Percentiles rank a stretch among this genome's conserved stretches.
Conservation (phyloP, 495 filamentous ascomycete species). For the Lasiosphaeria miniovina region DNA sequence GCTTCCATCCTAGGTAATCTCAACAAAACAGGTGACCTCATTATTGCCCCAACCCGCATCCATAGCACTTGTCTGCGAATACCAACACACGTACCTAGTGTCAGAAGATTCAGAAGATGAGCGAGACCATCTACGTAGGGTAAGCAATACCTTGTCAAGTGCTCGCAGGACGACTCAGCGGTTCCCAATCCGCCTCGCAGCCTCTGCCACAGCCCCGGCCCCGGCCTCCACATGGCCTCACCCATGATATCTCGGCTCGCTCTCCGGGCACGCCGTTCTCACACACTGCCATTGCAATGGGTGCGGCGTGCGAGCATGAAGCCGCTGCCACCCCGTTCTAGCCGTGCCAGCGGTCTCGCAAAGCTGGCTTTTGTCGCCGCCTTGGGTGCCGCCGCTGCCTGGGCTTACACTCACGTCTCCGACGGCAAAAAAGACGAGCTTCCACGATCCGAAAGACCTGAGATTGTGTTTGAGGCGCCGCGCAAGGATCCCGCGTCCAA, state of each 20-base stretch:
- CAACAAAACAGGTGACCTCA: no score
- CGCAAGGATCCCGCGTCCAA: slow-evolving; percentile 51
- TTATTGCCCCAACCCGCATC: no score
- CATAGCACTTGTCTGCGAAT: no score
- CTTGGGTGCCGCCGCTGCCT: slow-evolving; percentile 28
- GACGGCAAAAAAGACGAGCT: neutral
- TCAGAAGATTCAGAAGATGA: no score
- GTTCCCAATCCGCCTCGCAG: no score
- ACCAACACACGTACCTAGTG: no score
- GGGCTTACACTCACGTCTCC: slow-evolving; percentile 21
- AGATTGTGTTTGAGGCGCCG: slow-evolving; percentile 59
- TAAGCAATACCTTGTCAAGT: no score
- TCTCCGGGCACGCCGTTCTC: slow-evolving; percentile 10
- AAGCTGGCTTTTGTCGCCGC: slow-evolving; percentile 25
- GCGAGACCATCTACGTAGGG: no score
- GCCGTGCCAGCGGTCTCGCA: slow-evolving; percentile 16
- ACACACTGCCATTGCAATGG: slow-evolving; percentile 23
- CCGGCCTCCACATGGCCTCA: slow-evolving; percentile 21
- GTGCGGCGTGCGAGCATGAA: slow-evolving; percentile 28
- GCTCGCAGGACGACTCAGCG: no score
- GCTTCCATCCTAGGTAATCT: no score
- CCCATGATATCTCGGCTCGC: slow-evolving; percentile 20
- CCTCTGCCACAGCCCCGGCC: no score
- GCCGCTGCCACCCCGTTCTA: slow-evolving; percentile 11
- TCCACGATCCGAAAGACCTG: slow-evolving; percentile 29